phyloP scores from a whole-genome alignment of 768 basidiomycete genomes.

The Clitopilus passeckerianus region DNA sequence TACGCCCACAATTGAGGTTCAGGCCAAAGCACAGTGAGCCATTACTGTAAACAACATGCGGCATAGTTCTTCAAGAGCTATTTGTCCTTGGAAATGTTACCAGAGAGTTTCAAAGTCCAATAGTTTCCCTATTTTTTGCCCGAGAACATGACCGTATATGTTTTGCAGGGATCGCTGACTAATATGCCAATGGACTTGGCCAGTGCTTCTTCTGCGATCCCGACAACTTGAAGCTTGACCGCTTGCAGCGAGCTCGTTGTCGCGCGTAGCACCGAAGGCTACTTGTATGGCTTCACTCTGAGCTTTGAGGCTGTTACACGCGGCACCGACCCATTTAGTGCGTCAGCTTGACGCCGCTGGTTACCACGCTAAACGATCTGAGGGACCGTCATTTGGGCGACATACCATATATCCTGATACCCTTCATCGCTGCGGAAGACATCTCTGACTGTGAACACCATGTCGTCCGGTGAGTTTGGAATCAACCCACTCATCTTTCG shows the following conservation, averaged over 20 bases:
- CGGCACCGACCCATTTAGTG: background rate
- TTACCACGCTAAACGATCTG: background rate
- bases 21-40: background rate
- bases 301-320: constrained; percentile 1
- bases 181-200: background rate
- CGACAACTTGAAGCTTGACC: background rate
- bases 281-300: background rate
- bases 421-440: background rate
- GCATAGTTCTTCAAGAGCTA: background rate
- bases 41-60: background rate
- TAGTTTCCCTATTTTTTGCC: no score
- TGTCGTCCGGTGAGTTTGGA: background rate
- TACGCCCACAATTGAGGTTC: background rate
- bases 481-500: background rate
- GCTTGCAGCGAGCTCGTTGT: background rate
- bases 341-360: background rate
- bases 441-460: background rate
- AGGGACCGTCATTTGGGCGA: background rate
- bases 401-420: background rate
- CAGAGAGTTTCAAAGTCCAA: background rate
- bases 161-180: background rate
- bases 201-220: background rate
- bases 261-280: background rate
- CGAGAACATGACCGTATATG: no score
- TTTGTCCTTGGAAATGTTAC: background rate